phyloP scores from a whole-genome alignment of 2,329 filamentous ascomycete genomes.

The Paecilomyces dactylethromorphus region DNA sequence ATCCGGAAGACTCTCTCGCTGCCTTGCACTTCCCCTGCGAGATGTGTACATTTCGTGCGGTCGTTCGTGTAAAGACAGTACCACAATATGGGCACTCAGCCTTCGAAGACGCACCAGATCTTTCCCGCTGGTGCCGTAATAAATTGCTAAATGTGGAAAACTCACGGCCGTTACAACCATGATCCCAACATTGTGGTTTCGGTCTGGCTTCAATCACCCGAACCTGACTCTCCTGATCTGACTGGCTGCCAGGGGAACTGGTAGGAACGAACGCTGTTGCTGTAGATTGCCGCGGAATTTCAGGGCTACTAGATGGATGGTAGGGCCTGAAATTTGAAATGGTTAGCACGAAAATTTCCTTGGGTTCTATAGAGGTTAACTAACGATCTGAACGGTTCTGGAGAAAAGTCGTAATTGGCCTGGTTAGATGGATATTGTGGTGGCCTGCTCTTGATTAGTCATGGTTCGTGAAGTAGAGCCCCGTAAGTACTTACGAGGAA shows the following conservation, averaged over 20 bases:
- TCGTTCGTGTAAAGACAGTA: slow-evolving; percentile 86
- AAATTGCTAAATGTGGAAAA: slow-evolving; percentile 97
- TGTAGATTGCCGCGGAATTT: slow-evolving; percentile 1
- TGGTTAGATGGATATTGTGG: slow-evolving; percentile 27
- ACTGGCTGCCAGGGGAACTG: slow-evolving; percentile 17
- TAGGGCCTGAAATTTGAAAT: slow-evolving; percentile 5
- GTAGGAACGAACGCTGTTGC: slow-evolving; percentile 17
- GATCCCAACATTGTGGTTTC: slow-evolving; percentile 96
- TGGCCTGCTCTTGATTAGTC: slow-evolving; percentile 16
- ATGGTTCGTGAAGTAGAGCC: neutral
- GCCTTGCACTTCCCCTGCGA: slow-evolving; percentile 87
- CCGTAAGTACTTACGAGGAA: slow-evolving; percentile 14
- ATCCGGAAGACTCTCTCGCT: slow-evolving; percentile 12
- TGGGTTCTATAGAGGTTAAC: slow-evolving; percentile 3
- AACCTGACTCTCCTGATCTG: slow-evolving; percentile 46
- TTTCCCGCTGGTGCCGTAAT: slow-evolving; percentile 85
- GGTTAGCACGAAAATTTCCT: neutral
- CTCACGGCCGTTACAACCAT: slow-evolving; percentile 90
- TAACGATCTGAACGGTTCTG: slow-evolving; percentile 24
- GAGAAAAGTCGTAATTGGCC: slow-evolving; percentile 26
- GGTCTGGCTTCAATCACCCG: slow-evolving; percentile 69
- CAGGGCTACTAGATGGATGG: slow-evolving; percentile 1
- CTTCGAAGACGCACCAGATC: slow-evolving; percentile 84
- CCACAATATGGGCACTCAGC: slow-evolving; percentile 86
- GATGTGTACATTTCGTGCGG: slow-evolving; percentile 79